phyloP scores from a whole-genome alignment of 805 yeast species.

The Metschnikowia rubicola region DNA sequence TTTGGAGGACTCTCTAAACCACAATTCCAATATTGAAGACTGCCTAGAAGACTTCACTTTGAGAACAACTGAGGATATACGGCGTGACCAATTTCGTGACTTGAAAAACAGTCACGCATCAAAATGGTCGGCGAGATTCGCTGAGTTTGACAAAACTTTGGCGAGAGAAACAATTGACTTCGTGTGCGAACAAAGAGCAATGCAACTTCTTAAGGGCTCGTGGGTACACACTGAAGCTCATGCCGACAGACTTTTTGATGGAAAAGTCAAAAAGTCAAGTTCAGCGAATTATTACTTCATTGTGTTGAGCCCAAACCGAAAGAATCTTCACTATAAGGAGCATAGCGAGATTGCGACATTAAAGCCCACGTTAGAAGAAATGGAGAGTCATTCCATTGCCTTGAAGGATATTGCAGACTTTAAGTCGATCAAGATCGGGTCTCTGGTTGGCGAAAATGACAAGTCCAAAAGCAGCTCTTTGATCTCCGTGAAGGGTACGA shows the following conservation, averaged over 20 bases:
- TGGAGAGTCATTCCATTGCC: conserved; percentile 51
- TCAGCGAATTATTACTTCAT: conserved; percentile 48
- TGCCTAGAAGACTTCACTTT: conserved; percentile 40
- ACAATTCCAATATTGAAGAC: conserved; percentile 37
- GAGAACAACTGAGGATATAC: conserved; percentile 46
- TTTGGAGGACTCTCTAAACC: conserved; percentile 27
- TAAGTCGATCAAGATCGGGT: conserved; percentile 47
- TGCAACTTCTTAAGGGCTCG: conserved; percentile 69
- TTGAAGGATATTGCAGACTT: conserved; percentile 50
- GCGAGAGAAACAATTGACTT: conserved; percentile 60
- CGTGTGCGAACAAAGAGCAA: conserved; percentile 70
- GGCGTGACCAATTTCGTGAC: conserved; percentile 50
- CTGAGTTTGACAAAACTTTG: conserved; percentile 48
- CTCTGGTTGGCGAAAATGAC: conserved; percentile 40
- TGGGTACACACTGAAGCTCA: conserved; percentile 73
- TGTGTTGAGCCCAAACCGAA: conserved; percentile 64
- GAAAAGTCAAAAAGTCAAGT: conserved; percentile 17
- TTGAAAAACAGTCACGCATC: conserved; percentile 34
- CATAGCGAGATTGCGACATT: conserved; percentile 44
- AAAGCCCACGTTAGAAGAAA: conserved; percentile 56
- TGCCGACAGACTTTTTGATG: conserved; percentile 28
- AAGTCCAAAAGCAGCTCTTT: conserved; percentile 42
- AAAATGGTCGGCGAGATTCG: conserved; percentile 46
- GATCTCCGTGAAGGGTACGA: conserved; percentile 54
- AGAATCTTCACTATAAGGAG: conserved; percentile 57